Conservation (phyloP, 2,329 filamentous ascomycete genomes). For the Zymoseptoria brevis region DNA sequence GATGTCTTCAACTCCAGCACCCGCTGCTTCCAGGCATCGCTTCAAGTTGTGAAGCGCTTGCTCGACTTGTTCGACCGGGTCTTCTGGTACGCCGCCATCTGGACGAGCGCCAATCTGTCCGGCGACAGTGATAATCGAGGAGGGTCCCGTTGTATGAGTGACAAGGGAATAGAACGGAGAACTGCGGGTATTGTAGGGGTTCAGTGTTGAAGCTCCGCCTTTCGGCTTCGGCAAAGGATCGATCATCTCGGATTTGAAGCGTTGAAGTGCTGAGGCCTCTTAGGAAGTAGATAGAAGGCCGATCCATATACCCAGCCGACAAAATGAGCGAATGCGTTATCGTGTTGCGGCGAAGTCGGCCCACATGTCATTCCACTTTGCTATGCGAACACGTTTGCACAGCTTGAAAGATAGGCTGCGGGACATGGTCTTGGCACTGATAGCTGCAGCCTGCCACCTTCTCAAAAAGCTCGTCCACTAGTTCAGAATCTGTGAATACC, state of each 20-base stretch:
- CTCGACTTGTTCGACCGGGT: conserved; percentile 18
- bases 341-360: background rate
- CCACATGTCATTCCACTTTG: background rate
- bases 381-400: background rate
- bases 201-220: background rate
- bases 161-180: conserved; percentile 16
- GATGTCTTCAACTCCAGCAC: conserved; percentile 19
- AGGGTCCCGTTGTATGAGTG: conserved; percentile 10
- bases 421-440: background rate
- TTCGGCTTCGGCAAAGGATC: background rate
- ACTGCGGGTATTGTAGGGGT: conserved; percentile 12
- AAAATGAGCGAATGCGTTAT: background rate
- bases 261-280: background rate
- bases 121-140: conserved; percentile 14
- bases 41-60: conserved; percentile 19
- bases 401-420: background rate
- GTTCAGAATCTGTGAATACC: too few relatives aligned
- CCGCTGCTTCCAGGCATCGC: conserved; percentile 18
- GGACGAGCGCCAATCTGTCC: conserved; percentile 20
- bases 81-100: conserved; percentile 16
- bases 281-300: background rate
- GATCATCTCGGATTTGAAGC: background rate
- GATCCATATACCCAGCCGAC: background rate
- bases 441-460: background rate
- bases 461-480: too few relatives aligned